Base-by-base conservation (phyloP, 2,329 filamentous ascomycete species). In the Fusarium sp. region DNA sequence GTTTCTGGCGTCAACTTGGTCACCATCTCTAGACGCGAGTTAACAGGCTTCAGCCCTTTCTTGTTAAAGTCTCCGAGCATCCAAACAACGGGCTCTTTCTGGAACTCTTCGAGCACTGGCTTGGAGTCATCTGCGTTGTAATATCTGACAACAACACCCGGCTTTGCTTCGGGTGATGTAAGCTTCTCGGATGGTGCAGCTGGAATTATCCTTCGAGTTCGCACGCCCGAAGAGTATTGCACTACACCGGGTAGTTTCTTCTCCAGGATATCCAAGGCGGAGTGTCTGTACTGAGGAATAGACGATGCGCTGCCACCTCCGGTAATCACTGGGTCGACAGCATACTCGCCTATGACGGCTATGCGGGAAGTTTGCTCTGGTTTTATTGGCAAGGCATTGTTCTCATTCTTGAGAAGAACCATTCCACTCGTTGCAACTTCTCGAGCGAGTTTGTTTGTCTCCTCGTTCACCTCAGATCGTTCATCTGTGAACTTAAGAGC, bases 291-390 rank as follows among this genome's bases (percentile, higher is more conserved):
- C 20, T 67, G 65, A 1, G 65, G 59, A 11, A 56, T 57, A 19
- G 43, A 61, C 8, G 62, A 68, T 44, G 65, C 65, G 15, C 65
- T 68, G 13, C 65, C 65, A 4, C 65, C 65, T 15, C 63, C 63
- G 5, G 65, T 67, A 15, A 68, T 44, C 10, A 68, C 55, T 2
- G 65, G 54, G 2, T 50, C 35, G 4, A 30, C 15, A 9, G 57
- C 57, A 27, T 68, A 66, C 30, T 66, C 53, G 9, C 65, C 65
- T 48, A 68, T 56, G 4, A 68, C 30, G 11, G 54, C 62, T 20
- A 68, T 54, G 9, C 56, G 45, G 3, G 30, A 25, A 7, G 22
- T n/a, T 9, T 44, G 50, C 10, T 43, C 19, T 13, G 25, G 22
- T 19, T 44, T 44, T 4, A 68, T 47, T 7, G 65, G 63, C 1